Evolutionary conservation across 306 rosid genomes (phyloP).

Genomic region (Sindora glabra): DNA sequence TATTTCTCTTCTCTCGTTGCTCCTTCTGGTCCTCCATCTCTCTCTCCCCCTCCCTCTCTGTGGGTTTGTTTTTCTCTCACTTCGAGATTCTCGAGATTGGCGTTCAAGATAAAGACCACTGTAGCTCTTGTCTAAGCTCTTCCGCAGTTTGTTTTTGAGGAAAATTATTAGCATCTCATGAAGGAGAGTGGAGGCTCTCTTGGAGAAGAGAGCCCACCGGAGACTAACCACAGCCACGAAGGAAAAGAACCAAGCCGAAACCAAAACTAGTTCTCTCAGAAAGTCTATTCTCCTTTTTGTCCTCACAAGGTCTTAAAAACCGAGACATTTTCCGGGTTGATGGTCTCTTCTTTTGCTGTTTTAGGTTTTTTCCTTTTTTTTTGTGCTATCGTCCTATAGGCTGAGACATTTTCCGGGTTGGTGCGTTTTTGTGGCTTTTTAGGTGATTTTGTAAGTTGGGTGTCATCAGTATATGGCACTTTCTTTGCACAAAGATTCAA

Average conservation of each 20-base stretch:
- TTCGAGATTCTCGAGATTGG: conserved; percentile 51
- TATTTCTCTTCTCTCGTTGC: conserved; percentile 12
- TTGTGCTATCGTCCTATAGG: not conserved
- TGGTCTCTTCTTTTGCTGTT: too few species aligned
- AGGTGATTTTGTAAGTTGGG: too few species aligned
- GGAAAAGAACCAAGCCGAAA: conserved; percentile 23
- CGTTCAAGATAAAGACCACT: conserved; percentile 31
- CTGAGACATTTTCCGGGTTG: not conserved
- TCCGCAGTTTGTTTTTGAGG: not conserved
- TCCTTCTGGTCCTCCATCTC: not conserved
- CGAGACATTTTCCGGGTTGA: not conserved
- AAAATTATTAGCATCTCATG: conserved; percentile 37
- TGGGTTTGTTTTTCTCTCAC: conserved; percentile 11
- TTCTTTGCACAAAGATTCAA: conserved; percentile 57
- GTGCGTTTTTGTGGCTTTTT: not conserved
- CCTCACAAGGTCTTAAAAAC: not conserved
- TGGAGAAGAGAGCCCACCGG: conserved; percentile 84
- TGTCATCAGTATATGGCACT: too few species aligned
- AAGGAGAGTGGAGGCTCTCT: conserved; percentile 96
- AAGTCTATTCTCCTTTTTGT: not conserved
- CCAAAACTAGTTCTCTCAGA: conserved; percentile 12
- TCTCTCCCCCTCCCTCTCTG: conserved; percentile 32
- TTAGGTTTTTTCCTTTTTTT: too few species aligned
- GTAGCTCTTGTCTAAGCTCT: conserved; percentile 5
- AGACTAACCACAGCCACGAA: conserved; percentile 18